A percentile compares a stretch with the other conserved stretches of the same genome.
phyloP scores from a whole-genome alignment of 2,329 filamentous ascomycete species.

The Zasmidium cellare region DNA sequence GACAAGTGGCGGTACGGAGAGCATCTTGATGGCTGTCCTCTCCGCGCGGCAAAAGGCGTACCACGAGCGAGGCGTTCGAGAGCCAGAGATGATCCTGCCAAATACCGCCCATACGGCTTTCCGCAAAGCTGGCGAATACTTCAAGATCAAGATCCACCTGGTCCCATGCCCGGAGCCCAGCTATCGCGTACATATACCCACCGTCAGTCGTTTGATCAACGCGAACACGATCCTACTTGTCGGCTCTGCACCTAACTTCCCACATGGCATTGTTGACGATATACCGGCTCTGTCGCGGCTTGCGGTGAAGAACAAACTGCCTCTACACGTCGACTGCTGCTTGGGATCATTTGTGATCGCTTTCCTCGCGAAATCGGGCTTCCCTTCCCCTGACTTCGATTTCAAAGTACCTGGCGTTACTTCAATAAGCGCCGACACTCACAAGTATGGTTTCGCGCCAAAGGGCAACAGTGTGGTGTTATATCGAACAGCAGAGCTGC shows the following conservation, averaged over 20 bases:
- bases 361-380: conserved; percentile 89
- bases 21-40: conserved; percentile 92
- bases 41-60: conserved; percentile 87
- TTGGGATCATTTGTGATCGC: conserved; percentile 93
- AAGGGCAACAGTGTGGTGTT: conserved; percentile 95
- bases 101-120: conserved; percentile 95
- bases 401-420: conserved; percentile 94
- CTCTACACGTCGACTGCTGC: conserved; percentile 96
- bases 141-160: conserved; percentile 91
- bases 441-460: conserved; percentile 98
- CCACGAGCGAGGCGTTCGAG: conserved; percentile 78
- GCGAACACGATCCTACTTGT: conserved; percentile 91
- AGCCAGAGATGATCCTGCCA: conserved; percentile 97
- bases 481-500: conserved; percentile 76
- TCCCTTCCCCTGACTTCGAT: conserved; percentile 84
- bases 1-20: conserved; percentile 92
- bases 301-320: conserved; percentile 74
- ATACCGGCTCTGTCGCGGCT: conserved; percentile 82
- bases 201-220: conserved; percentile 84
- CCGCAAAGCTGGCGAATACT: conserved; percentile 91
- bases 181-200: conserved; percentile 79
- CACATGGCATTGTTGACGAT: conserved; percentile 96
- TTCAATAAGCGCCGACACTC: conserved; percentile 93
- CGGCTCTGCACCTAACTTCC: conserved; percentile 94
- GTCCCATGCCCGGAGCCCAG: conserved; percentile 81